Evolutionary conservation across 768 basidiomycete genomes (phyloP), one percentile per base, ranked within the genome.

Genomic region (Mycena venus): DNA sequence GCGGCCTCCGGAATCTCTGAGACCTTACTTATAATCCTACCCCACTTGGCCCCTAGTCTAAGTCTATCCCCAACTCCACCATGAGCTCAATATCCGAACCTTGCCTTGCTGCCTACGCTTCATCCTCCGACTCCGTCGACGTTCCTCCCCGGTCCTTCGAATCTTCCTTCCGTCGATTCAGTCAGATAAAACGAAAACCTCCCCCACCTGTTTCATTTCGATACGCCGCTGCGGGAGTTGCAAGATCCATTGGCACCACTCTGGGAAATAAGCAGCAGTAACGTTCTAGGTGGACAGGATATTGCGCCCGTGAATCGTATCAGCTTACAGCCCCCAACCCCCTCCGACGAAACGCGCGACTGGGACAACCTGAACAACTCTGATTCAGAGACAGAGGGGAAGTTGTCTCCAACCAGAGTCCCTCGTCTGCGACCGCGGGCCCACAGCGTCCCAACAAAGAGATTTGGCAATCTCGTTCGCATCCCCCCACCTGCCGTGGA

Each of bases 201-300:
- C 60, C 71, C 2, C 71, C 70, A 27, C 9, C n/a, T n/a, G n/a
- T n/a, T n/a, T n/a, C 55, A 12, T 7, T 61, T 53, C 84, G 83
- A 29, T 88, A 88, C 70, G 85, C 89, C 7, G 79, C 77, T 5
- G 87, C 86, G 23, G n/a, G 88, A 90, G 79, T 87, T 85, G n/a
- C 79, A 78, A 32, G 87, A 89, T 77, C 88, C 88, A 25, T 88
- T 86, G 42, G 87, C 85, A 23, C 81, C 87, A 0, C 83, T 90
- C 49, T 80, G 85, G 51, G 85, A 84, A 47, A 81, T 88, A 40
- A 86, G 88, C 38, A 83, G 81, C 72, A 83, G 86, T 49, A n/a
- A n/a, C n/a, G 84, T 85, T 27, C 82, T n/a, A 42, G 64, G 47
- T 40, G 60, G 36, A 23, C 23, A 34, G 5, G 21, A 60, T 29